Evolutionary conservation across 2,329 filamentous ascomycete genomes (phyloP).

Genomic region (Aspergillus phoenicis): DNA sequence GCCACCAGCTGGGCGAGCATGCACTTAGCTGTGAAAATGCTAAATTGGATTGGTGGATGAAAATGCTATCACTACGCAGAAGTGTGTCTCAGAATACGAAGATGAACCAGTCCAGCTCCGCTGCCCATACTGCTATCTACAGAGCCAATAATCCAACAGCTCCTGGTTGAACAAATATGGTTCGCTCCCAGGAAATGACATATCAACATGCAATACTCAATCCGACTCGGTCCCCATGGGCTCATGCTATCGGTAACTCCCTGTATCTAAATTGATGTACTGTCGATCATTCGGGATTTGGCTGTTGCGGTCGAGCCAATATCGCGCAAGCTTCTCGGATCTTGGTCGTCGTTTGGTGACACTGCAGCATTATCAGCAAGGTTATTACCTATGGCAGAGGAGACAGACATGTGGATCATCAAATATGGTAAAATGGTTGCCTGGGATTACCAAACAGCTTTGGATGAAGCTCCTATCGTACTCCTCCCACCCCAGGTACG

Average conservation of each 20-base stretch:
- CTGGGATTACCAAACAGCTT: neutral
- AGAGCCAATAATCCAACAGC: neutral
- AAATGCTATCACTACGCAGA: neutral
- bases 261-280: neutral
- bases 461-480: constrained; percentile 6
- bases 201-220: neutral
- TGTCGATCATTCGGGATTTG: neutral
- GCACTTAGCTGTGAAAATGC: too few relatives aligned
- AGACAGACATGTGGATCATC: constrained; percentile 4
- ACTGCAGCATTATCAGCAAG: neutral
- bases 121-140: neutral
- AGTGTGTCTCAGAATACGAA: neutral
- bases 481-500: constrained; percentile 11
- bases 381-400: neutral
- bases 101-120: neutral
- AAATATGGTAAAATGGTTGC: constrained; percentile 12
- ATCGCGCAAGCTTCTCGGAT: neutral
- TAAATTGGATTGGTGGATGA: too few relatives aligned
- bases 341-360: neutral
- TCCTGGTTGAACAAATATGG: neutral
- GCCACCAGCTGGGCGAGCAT: neutral
- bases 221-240: neutral
- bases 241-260: too few relatives aligned
- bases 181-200: neutral
- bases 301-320: neutral